Base-by-base conservation (phyloP, 306 rosid genomes). In the Cercis canadensis region DNA sequence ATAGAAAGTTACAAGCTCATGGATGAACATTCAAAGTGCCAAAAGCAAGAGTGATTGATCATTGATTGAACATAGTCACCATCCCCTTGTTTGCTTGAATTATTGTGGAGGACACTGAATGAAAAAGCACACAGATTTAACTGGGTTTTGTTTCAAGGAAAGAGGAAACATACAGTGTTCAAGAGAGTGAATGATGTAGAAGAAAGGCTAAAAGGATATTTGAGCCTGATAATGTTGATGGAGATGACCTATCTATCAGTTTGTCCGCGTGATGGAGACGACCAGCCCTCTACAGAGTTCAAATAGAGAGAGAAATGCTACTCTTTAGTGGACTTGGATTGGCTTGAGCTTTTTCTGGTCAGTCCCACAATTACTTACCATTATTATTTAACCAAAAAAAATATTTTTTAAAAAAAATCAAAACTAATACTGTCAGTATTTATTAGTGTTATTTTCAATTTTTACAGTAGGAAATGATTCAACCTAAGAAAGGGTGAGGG, bases 211-310 rank as follows among this genome's bases (percentile, higher is more conserved):
- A 19, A 56, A 24, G 29, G 69, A 78, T 50, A 49, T 69, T 50
- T 65, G n/a, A n/a, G n/a, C n/a, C n/a, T n/a, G n/a, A n/a, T n/a
- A n/a, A n/a, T n/a, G n/a, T n/a, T n/a, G 59, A 55, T 36, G 81
- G 69, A 24, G 85, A 86, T 56, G 56, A 75, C 54, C 18, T 60
- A 61, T 67, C 74, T 55, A 72, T 65, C 55, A 29, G 67, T 59
- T 5, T 51, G 81, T 75, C 73, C 71, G 86, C 88, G 83, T 82
- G 83, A 80, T 60, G 78, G 57, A 69, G 86, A 83, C 81, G 84
- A 88, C 68, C 60, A 57, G 57, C 19, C 55, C 29, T 24, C 1
- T 24, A 3, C 74, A 66, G 53, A 21, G 84, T 81, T 78, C 81
- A 83, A 77, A 88, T 84, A 81, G 75, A 88, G 69, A 70, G 79